Evolutionary conservation across 1,139 yeast species (phyloP), one percentile per base, ranked within the genome.

Genomic region (Kodamaea anthophila): DNA sequence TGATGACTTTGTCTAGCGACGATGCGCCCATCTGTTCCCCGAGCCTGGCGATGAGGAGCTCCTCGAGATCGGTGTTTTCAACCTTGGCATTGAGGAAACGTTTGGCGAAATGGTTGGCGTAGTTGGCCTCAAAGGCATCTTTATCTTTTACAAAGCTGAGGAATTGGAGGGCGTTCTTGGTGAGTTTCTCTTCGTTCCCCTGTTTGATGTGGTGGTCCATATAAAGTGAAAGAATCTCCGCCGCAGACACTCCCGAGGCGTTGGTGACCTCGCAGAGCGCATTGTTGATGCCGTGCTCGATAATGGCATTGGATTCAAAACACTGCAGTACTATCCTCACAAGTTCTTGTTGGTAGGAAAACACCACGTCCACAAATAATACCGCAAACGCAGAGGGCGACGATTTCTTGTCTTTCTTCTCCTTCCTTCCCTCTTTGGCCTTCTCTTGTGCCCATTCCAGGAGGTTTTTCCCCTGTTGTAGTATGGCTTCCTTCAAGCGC

Each of bases 51-150:
- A 91, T 74, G 52, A 87, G 65, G 33, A 70, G 58, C 43, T 77
- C 77, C 51, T 88, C 97, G 7, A 80, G 58, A 36, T 84, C 93
- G 13, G 38, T 41, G 3, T 50, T 37, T 13, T 48, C 38, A 1
- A 53, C 52, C 37, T 70, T 72, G 9, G 68, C 46, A 35, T 69
- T 75, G 34, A 84, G 77, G 32, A 91, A 65, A 36, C 98, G 63
- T 49, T 85, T 86, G 1, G 97, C 96, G 40, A 91, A 68, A 57
- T 86, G 96, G 33, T 81, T 83, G 43, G 88, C 88, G 55, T 86
- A 91, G 40, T 82, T 79, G 19, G 74, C 77, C 51, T 86, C 95
- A 55, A 91, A 91, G 21, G 85, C 64, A 53, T 91, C 97, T 49
- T 86, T 88, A 44, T 91, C 96, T 32, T 74, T 68, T 23, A 91